Evolutionary conservation across 176 grass and related monocot species (phyloP).

Genomic region (Juncus inflexus): DNA sequence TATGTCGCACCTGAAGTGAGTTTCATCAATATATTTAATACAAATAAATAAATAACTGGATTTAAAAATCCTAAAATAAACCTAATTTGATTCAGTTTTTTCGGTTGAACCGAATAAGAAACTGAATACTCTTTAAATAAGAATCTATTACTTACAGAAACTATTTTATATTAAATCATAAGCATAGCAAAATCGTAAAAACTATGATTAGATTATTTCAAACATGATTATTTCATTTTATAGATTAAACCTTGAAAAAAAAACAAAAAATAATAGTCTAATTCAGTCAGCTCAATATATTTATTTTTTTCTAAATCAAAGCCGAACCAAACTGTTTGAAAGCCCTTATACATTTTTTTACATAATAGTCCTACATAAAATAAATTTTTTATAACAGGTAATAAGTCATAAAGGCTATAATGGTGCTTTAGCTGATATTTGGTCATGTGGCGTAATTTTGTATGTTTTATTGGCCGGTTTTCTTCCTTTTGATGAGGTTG

Average conservation of each 20-base stretch:
- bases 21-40: background rate
- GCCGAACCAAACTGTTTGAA: slow-evolving; percentile 12
- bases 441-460: slow-evolving; percentile 96
- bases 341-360: background rate
- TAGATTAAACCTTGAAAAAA: too few species aligned
- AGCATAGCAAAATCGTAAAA: too few species aligned
- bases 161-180: too few species aligned
- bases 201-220: too few species aligned
- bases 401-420: slow-evolving; percentile 95
- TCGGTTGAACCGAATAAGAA: too few species aligned
- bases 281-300: background rate
- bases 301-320: background rate
- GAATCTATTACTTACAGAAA: too few species aligned
- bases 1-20: slow-evolving; percentile 98
- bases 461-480: slow-evolving; percentile 94
- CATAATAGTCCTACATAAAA: background rate
- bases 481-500: slow-evolving; percentile 97
- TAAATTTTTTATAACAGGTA: slow-evolving; percentile 44
- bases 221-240: too few species aligned
- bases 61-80: slow-evolving; percentile 5
- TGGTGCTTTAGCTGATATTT: slow-evolving; percentile 92
- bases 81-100: too few species aligned
- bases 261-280: too few species aligned
- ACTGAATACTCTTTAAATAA: too few species aligned
- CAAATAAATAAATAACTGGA: background rate